A percentile compares a stretch with the other conserved stretches of the same genome.
These are phyloP conservation scores for Moelleriella libera DNA, from an alignment of 2,329 filamentous ascomycete species.

Conservation along the genomic window DNA sequence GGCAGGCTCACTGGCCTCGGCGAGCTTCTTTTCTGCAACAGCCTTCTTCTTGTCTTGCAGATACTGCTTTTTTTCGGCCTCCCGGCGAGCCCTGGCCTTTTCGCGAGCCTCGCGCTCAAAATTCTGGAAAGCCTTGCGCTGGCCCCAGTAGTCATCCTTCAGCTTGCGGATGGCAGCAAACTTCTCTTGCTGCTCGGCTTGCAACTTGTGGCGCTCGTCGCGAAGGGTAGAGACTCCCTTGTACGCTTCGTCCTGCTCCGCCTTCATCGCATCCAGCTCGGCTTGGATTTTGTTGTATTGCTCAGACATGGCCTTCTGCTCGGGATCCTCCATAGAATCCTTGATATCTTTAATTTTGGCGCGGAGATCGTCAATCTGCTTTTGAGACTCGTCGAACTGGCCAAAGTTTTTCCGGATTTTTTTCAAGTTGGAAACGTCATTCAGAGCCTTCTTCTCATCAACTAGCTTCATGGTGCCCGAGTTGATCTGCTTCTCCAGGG, in stretches of 20 bases:
- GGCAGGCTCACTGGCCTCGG: slow-evolving; percentile 72
- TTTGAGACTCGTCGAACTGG: slow-evolving; percentile 71
- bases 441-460: slow-evolving; percentile 88
- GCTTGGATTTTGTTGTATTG: slow-evolving; percentile 74
- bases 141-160: slow-evolving; percentile 78
- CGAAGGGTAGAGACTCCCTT: slow-evolving; percentile 75
- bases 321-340: slow-evolving; percentile 82
- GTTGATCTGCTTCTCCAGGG: slow-evolving; percentile 75
- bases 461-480: slow-evolving; percentile 87
- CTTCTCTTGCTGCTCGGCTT: slow-evolving; percentile 77
- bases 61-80: slow-evolving; percentile 64
- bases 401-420: slow-evolving; percentile 88
- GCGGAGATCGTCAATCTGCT: slow-evolving; percentile 78
- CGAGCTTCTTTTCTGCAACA: slow-evolving; percentile 60
- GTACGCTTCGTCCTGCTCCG: slow-evolving; percentile 80
- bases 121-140: slow-evolving; percentile 67
- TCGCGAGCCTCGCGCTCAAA: slow-evolving; percentile 76
- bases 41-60: slow-evolving; percentile 62
- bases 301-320: slow-evolving; percentile 76
- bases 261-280: slow-evolving; percentile 82
- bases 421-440: slow-evolving; percentile 67
- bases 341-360: slow-evolving; percentile 78
- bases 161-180: slow-evolving; percentile 68
- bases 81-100: slow-evolving; percentile 60
- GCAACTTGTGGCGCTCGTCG: slow-evolving; percentile 73